These are phyloP conservation scores for Xerocomellus chrysenteron DNA, from an alignment of 768 basidiomycete species.

Conservation along the genomic window DNA sequence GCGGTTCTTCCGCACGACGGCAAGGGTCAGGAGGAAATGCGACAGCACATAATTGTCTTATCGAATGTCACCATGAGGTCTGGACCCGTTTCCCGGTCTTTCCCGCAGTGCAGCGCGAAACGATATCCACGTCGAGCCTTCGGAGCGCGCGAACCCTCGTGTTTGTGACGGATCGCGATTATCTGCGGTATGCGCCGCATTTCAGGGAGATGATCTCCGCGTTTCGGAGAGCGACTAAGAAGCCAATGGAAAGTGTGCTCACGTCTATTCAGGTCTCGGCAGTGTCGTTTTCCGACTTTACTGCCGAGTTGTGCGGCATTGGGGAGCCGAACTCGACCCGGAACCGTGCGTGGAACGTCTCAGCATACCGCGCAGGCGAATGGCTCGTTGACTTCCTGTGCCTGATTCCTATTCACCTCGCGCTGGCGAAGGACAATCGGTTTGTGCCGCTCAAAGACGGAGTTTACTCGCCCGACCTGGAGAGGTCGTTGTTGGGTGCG, in stretches of 20 bases:
- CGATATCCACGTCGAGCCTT: slow-evolving; percentile 35
- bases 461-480: slow-evolving; percentile 47
- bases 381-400: slow-evolving; percentile 63
- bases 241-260: slow-evolving; percentile 49
- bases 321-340: background rate
- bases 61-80: slow-evolving; percentile 55
- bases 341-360: slow-evolving; percentile 29
- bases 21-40: background rate
- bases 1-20: slow-evolving; percentile 13
- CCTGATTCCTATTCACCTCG: slow-evolving; percentile 64
- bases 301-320: slow-evolving; percentile 6
- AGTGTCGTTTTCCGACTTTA: slow-evolving; percentile 29
- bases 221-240: slow-evolving; percentile 51
- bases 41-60: slow-evolving; percentile 47
- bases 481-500: slow-evolving; percentile 55
- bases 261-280: slow-evolving; percentile 38
- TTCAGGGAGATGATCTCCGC: slow-evolving; percentile 43
- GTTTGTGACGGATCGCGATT: slow-evolving; percentile 43
- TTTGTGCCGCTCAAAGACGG: slow-evolving; percentile 64
- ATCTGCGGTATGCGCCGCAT: slow-evolving; percentile 38
- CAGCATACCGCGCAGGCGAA: slow-evolving; percentile 50
- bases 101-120: slow-evolving; percentile 48
- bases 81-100: slow-evolving; percentile 63
- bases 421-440: slow-evolving; percentile 56
- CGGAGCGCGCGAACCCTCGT: slow-evolving; percentile 37